Evolutionary conservation across 441 rosid species (phyloP).

Genomic region (Erysimum cheiri): DNA sequence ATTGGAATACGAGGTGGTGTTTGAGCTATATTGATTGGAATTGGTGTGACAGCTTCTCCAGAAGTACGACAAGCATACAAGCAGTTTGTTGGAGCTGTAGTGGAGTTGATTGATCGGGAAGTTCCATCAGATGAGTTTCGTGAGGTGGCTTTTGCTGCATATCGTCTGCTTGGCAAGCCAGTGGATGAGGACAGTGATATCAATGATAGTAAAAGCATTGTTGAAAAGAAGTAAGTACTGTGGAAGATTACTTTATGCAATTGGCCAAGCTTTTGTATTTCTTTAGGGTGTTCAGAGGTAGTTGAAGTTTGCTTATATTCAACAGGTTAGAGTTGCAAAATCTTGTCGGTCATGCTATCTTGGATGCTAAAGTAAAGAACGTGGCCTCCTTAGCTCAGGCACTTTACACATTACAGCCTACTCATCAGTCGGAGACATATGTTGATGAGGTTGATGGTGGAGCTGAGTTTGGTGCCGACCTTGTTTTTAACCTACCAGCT

Average conservation of each 20-base stretch:
- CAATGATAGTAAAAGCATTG: slow-evolving; percentile 42
- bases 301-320: slow-evolving; percentile 19
- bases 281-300: slow-evolving; percentile 11
- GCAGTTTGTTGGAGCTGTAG: slow-evolving; percentile 76
- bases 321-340: slow-evolving; percentile 80
- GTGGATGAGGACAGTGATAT: slow-evolving; percentile 50
- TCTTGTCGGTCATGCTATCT: slow-evolving; percentile 67
- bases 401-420: slow-evolving; percentile 68
- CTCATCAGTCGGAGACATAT: slow-evolving; percentile 45
- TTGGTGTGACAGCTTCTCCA: slow-evolving; percentile 61
- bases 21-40: slow-evolving; percentile 25
- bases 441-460: slow-evolving; percentile 49
- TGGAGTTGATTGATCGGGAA: slow-evolving; percentile 79
- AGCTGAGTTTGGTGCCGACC: slow-evolving; percentile 82
- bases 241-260: slow-evolving; percentile 16
- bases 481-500: slow-evolving; percentile 72
- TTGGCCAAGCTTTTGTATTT: slow-evolving; percentile 9
- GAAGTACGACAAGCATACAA: slow-evolving; percentile 86
- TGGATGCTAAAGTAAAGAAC: slow-evolving; percentile 56
- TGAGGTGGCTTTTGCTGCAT: slow-evolving; percentile 70
- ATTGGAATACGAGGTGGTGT: slow-evolving; percentile 14
- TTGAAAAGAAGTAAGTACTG: slow-evolving; percentile 58
- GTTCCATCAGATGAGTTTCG: slow-evolving; percentile 81
- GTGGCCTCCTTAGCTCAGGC: slow-evolving; percentile 63
- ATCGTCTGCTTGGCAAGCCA: slow-evolving; percentile 55